These are phyloP conservation scores for Trifolium dubium DNA, from an alignment of 306 rosid genomes.

Conservation along the genomic window DNA sequence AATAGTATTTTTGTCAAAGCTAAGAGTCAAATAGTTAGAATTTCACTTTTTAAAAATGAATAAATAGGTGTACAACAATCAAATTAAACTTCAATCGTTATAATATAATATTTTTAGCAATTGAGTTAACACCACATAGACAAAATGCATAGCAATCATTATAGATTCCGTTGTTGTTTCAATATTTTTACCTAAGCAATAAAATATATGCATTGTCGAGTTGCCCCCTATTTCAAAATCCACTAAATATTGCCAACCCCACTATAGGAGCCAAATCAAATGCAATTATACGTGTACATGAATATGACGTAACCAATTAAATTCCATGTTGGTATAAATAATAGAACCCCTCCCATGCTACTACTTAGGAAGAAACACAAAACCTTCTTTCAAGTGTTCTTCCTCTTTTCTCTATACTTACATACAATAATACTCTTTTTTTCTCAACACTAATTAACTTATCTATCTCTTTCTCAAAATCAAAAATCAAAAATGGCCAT, in stretches of 20 bases:
- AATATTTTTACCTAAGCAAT: constrained; percentile 15
- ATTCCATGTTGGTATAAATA: constrained; percentile 55
- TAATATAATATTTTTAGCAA: no score
- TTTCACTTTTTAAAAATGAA: no score
- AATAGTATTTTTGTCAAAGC: no score
- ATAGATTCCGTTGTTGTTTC: neutral
- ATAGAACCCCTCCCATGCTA: constrained; percentile 1
- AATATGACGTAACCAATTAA: constrained; percentile 41
- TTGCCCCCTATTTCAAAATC: constrained; percentile 31
- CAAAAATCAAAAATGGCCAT: constrained; percentile 41
- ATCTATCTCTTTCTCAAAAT: neutral
- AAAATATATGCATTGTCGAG: constrained; percentile 35
- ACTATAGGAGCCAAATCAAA: neutral
- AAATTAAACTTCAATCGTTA: no score
- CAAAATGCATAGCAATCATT: no score
- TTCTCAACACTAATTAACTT: neutral
- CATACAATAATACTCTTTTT: neutral
- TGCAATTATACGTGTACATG: constrained; percentile 28
- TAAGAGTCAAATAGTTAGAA: no score
- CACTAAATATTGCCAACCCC: constrained; percentile 24
- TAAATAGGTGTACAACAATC: no score
- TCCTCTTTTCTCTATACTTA: constrained; percentile 31
- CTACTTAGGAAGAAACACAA: constrained; percentile 57
- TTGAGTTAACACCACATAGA: no score
- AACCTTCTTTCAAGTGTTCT: constrained; percentile 45